A percentile compares a stretch with the other conserved stretches of the same genome.
Evolutionary conservation across 208 protist genomes (phyloP).

Genomic region (Crithidia bombi): DNA sequence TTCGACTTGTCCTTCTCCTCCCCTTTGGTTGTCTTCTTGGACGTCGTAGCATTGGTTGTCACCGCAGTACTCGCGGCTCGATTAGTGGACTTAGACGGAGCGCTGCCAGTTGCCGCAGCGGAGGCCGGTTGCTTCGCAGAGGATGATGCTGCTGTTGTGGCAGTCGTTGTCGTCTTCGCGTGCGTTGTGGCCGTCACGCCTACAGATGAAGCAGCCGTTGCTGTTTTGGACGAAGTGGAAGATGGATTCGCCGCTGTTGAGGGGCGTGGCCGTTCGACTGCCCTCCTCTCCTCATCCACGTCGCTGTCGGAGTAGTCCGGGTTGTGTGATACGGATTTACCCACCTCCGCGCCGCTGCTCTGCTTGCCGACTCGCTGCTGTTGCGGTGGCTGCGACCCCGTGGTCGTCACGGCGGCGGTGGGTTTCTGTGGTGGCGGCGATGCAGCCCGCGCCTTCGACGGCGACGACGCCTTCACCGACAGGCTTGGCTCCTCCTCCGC

Average conservation of each 20-base stretch:
- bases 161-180: background rate
- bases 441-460: background rate
- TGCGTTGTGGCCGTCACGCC: background rate
- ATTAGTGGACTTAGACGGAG: background rate
- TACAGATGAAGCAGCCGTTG: background rate
- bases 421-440: constrained; percentile 4
- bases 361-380: background rate
- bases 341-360: background rate
- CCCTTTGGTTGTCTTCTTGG: background rate
- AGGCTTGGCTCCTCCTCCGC: background rate
- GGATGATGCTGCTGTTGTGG: background rate
- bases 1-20: constrained; percentile 9
- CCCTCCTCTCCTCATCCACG: constrained; percentile 6
- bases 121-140: background rate
- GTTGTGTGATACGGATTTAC: constrained; percentile 2
- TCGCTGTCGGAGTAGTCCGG: constrained; percentile 20
- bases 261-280: background rate
- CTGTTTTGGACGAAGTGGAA: background rate
- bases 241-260: background rate
- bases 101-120: background rate
- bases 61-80: background rate
- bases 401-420: background rate
- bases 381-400: background rate
- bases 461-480: background rate
- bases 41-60: background rate